These are phyloP conservation scores for Hemileccinum rubropunctum DNA, from an alignment of 768 basidiomycete species.

Conservation along the genomic window DNA sequence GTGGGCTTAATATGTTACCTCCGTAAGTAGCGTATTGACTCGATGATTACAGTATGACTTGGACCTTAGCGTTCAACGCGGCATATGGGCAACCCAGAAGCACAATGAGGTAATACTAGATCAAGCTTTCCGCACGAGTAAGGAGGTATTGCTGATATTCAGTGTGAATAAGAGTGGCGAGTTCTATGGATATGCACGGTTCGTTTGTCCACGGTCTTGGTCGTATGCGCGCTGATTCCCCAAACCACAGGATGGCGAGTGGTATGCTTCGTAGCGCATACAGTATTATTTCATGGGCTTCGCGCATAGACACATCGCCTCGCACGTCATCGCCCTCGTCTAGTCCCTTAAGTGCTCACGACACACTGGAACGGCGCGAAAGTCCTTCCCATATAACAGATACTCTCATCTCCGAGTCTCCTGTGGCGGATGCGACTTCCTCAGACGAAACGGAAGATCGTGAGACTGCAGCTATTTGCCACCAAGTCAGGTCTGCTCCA, in stretches of 20 bases:
- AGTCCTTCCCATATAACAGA: constrained; percentile 1
- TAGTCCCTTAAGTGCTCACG: constrained; percentile 5
- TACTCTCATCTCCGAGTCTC: constrained; percentile 37
- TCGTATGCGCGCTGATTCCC: constrained; percentile 1
- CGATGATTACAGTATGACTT: constrained; percentile 58
- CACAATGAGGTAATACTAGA: constrained; percentile 92
- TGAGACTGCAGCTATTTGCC: too few species aligned
- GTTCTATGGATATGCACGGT: constrained; percentile 92
- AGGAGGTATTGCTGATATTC: constrained; percentile 87
- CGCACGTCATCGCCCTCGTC: constrained; percentile 29
- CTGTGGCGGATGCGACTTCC: constrained; percentile 40
- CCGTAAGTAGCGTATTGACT: background rate
- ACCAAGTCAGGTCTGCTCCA: constrained; percentile 44
- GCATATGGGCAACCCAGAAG: constrained; percentile 88
- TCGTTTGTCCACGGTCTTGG: constrained; percentile 19
- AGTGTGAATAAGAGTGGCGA: constrained; percentile 92
- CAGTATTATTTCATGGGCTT: constrained; percentile 59
- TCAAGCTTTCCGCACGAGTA: constrained; percentile 88
- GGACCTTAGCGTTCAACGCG: constrained; percentile 73
- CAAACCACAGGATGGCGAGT: constrained; percentile 55
- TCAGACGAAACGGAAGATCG: background rate
- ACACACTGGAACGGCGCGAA: constrained; percentile 12
- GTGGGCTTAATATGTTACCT: constrained; percentile 38
- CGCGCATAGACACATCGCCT: constrained; percentile 35
- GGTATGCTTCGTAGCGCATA: constrained; percentile 53